Evolutionary conservation across 2,329 filamentous ascomycete genomes (phyloP), one percentile per base, ranked within the genome.

Genomic region (Colletotrichum orbiculare): DNA sequence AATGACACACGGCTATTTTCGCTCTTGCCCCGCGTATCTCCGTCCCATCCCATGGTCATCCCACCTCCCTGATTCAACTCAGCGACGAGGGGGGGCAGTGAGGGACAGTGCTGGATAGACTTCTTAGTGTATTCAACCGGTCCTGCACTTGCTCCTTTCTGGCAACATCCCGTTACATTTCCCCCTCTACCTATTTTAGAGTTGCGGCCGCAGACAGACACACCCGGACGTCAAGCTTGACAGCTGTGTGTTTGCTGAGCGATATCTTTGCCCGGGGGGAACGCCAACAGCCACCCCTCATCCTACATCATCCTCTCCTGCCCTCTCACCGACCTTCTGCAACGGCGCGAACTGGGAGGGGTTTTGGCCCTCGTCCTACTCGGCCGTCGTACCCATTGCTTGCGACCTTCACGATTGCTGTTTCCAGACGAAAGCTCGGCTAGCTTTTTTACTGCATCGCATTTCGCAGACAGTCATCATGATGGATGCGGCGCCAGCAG

Each of bases 31-130:
- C 63, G 58, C 63, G 63, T 39, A 38, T 52, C 43, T 17, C 43
- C 42, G 42, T 15, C 11, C 45, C 15, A 25, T 54, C 46, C 42
- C 53, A 53, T 57, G 42, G 42, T 63, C 47, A 57, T 66, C 63
- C 58, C 63, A 63, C 52, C 63, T 63, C 58, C 58, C 58, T 57
- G 47, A 63, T 66, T 66, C 58, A 57, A 66, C 63, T 56, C 47
- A 66, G 34, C 33, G 25, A 57, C 63, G 60, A 64, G 54, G 54
- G 60, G 64, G 64, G 52, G 64, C 64, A 66, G 54, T 64, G 60
- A 63, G 64, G 25, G 68, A 61, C 67, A 67, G 68, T 63, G 66
- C 62, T 67, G 66, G 63, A 66, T 66, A 62, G 62, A 53, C 57
- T 45, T 52, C 57, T 3, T 25, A 25, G 25, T 25, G 25, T 64